These are phyloP conservation scores for Xerocomellus amylosporus DNA, from an alignment of 768 basidiomycete species.

Conservation along the genomic window DNA sequence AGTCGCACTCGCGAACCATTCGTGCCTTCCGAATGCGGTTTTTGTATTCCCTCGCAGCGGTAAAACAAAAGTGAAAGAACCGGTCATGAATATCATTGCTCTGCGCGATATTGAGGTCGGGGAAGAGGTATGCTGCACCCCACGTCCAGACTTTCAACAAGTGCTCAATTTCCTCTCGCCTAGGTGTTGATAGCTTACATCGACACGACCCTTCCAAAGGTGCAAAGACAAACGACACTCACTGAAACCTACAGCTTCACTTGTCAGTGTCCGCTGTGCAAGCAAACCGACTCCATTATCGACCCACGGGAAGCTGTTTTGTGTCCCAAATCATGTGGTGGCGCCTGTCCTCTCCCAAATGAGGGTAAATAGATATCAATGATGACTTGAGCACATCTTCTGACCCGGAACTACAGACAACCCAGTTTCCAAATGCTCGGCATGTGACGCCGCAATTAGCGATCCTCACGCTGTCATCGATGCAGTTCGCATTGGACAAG, in stretches of 20 bases:
- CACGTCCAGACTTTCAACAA: neutral
- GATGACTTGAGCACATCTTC: neutral
- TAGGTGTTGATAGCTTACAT: conserved; percentile 84
- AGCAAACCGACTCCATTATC: conserved; percentile 16
- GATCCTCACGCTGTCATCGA: conserved; percentile 57
- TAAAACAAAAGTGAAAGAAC: conserved; percentile 41
- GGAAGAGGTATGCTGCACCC: conserved; percentile 59
- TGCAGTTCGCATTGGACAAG: conserved; percentile 64
- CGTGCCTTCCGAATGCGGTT: conserved; percentile 83
- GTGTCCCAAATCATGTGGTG: conserved; percentile 71
- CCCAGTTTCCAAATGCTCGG: conserved; percentile 46
- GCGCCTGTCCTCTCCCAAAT: conserved; percentile 54
- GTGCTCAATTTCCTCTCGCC: neutral
- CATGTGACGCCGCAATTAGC: conserved; percentile 50
- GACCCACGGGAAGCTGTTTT: conserved; percentile 69
- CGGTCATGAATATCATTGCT: conserved; percentile 70
- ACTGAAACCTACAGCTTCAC: conserved; percentile 74
- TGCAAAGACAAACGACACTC: conserved; percentile 54
- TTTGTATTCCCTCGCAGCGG: conserved; percentile 79
- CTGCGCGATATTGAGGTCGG: conserved; percentile 57
- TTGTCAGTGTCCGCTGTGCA: conserved; percentile 68
- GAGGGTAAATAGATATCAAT: conserved; percentile 44
- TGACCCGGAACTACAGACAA: conserved; percentile 39
- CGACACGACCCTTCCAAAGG: conserved; percentile 71
- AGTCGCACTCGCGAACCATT: conserved; percentile 83